Base-by-base conservation (phyloP, 108 stramenopile species). In the Pseudonitzschia multistriata region DNA sequence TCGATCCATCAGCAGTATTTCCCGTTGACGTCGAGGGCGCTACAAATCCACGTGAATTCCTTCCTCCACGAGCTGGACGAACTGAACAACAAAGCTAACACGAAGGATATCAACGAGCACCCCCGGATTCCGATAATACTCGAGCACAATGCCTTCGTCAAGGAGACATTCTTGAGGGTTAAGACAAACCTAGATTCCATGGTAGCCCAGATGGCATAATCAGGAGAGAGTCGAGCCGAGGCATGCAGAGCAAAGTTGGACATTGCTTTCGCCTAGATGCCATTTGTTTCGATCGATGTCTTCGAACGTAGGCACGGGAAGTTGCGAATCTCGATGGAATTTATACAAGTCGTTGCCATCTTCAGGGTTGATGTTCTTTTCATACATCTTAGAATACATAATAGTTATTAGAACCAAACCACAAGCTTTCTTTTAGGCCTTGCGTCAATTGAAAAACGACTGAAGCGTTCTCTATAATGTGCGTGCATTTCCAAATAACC, bases 121-220 rank as follows among this genome's bases (percentile, higher is more conserved):
- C 72, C 72, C 3, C 72, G 85, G 10, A 63, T 86, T 0, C 85
- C 85, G 0, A 22, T 86, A 45, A 86, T 86, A 62, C 37, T 84
- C 50, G 50, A 72, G n/a, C 85, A 86, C 68, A 86, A 86, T 69
- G 71, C 73, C 0, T 82, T 86, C 73, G 85, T 86, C 34, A 83
- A 60, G 37, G 65, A 80, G 31, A 86, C 85, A n/a, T 86, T 86
- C 49, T 49, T 79, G 54, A 71, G 47, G 4, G 85, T 86, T 3
- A 75, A 84, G 53, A 34, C 48, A 5, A 76, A 82, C 42, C 55
- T 85, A 24, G 72, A 73, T 66, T 33, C 34, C 19, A 59, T 59
- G 57, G 57, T 59, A 15, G 31, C n/a, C 3, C 57, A 59, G 35
- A 21, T 21, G n/a, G 57, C 33, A 29, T 59, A 33, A 59, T 17